Evolutionary conservation across 352 stramenopile genomes (phyloP), one percentile per base, ranked within the genome.

Genomic region (Phytopythium boreale): DNA sequence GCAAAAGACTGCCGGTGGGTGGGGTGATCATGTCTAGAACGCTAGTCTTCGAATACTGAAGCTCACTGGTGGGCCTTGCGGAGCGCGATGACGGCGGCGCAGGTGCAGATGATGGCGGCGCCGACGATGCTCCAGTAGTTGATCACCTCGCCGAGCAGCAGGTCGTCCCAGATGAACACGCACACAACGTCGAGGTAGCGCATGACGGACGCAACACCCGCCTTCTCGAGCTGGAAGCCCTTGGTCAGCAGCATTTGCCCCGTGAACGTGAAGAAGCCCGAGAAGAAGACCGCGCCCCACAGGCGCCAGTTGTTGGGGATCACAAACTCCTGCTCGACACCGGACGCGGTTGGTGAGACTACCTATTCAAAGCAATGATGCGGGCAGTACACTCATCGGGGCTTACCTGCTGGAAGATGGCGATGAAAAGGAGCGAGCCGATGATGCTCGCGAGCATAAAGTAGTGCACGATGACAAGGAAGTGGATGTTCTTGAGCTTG

Each of bases 171-270:
- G 52, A 95, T 72, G 64, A 95, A 95, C 9, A 92, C 81, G 63
- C 75, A 93, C n/a, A 93, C 84, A 10, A 95, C 84, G 58, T 93
- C 86, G 27, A 93, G 53, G 65, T 92, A 92, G 37, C 87, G 87
- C 87, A 93, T 92, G 58, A 93, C 80, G 17, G 82, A 92, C 17
- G 87, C 87, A 34, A 92, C 88, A 15, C 84, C 84, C n/a, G 82
- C 82, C 47, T 93, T 95, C 53, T 92, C 87, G 8, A 92, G 71
- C 67, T 95, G 87, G 57, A 95, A 93, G 8, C 87, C 87, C 47
- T 88, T 87, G 1, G 87, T 95, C 12, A 95, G 70, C 41, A 89
- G 72, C 56, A 91, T 47, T 52, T 93, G 84, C 2, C 82, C 83
- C 5, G 85, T 39, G 26, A 89, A 91, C 24, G 82, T 90, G 63